These are phyloP conservation scores for Talaromyces funiculosus DNA, from an alignment of 2,329 filamentous ascomycete species.

Conservation along the genomic window DNA sequence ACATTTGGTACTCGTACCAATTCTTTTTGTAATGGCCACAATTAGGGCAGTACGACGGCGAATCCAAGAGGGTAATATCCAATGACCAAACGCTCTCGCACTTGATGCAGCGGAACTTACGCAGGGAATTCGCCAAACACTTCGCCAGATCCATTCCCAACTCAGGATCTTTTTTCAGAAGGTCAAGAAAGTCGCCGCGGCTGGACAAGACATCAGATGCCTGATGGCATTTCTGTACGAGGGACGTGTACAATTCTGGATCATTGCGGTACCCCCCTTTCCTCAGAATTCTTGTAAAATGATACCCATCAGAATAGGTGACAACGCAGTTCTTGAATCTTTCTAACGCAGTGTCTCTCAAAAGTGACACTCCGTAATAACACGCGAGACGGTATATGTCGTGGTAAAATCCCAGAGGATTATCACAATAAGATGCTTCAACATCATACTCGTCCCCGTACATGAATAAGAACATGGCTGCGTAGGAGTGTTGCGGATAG, in stretches of 20 bases:
- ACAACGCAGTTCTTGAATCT: no score
- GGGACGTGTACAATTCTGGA: neutral
- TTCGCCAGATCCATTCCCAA: neutral
- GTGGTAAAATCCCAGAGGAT: neutral
- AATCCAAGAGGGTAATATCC: neutral
- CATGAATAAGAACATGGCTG: neutral
- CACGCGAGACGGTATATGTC: neutral
- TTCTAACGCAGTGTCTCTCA: neutral
- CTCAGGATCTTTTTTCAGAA: neutral
- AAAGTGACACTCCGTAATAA: neutral
- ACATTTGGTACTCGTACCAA: neutral
- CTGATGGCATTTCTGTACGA: neutral
- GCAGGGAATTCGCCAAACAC: neutral
- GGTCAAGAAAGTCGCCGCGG: neutral
- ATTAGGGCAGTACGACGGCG: neutral
- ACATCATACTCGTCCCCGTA: neutral
- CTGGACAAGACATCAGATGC: neutral
- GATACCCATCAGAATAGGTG: neutral
- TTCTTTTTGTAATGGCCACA: neutral
- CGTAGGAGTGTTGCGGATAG: neutral
- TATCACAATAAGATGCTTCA: accelerated
- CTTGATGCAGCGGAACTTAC: neutral
- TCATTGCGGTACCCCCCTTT: neutral
- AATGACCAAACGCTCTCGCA: neutral
- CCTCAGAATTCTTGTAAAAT: neutral